Evolutionary conservation across 495 filamentous ascomycete species (phyloP).

Genomic region (Thozetella sp.): DNA sequence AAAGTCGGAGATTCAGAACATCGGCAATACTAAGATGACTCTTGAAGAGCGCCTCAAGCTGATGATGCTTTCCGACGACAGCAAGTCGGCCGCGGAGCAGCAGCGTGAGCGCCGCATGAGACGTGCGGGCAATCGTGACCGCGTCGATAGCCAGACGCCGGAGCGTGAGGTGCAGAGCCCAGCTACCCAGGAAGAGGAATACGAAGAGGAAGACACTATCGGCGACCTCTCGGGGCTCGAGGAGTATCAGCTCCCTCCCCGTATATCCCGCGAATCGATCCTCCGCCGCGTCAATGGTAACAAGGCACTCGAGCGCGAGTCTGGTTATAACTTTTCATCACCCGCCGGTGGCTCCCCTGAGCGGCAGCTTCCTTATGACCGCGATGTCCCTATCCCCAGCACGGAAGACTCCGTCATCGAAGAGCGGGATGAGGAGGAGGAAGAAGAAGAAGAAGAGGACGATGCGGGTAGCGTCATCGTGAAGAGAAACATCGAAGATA

Average conservation of each 20-base stretch:
- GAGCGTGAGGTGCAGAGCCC: slow-evolving; percentile 45
- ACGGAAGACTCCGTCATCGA: slow-evolving; percentile 50
- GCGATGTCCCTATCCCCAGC: slow-evolving; percentile 83
- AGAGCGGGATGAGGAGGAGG: slow-evolving; percentile 51
- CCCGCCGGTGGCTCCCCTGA: slow-evolving; percentile 55
- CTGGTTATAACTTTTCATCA: slow-evolving; percentile 65
- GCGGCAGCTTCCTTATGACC: slow-evolving; percentile 61
- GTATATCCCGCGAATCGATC: slow-evolving; percentile 92
- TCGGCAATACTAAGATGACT: slow-evolving; percentile 70
- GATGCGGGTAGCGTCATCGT: slow-evolving; percentile 60
- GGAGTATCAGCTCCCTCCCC: slow-evolving; percentile 67
- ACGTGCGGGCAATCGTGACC: slow-evolving; percentile 47
- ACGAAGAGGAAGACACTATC: slow-evolving; percentile 50
- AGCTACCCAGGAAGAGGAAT: slow-evolving; percentile 25
- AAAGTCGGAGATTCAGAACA: slow-evolving; percentile 72
- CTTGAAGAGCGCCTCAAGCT: slow-evolving; percentile 80
- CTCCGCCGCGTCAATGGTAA: slow-evolving; percentile 82
- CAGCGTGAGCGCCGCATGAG: slow-evolving; percentile 65
- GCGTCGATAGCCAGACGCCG: slow-evolving; percentile 47
- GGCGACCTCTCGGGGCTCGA: slow-evolving; percentile 55
- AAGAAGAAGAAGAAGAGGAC: slow-evolving; percentile 40
- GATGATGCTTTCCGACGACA: slow-evolving; percentile 76
- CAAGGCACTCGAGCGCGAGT: slow-evolving; percentile 55
- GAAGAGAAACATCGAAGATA: slow-evolving; percentile 66
- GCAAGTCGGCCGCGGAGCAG: slow-evolving; percentile 51